These are phyloP conservation scores for Dipodascopsis uninucleata DNA, from an alignment of 805 yeast genomes.

Conservation along the genomic window DNA sequence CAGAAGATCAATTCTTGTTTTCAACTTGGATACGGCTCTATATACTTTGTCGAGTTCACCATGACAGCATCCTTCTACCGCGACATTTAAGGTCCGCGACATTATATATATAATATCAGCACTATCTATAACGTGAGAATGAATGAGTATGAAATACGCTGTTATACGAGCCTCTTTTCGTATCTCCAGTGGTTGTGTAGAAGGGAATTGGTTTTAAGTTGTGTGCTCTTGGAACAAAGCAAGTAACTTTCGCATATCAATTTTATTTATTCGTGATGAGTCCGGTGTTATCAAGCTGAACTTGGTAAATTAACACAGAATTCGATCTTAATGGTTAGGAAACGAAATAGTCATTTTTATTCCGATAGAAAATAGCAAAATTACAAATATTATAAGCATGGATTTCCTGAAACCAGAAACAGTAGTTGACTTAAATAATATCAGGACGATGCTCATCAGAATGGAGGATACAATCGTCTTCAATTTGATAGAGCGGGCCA, in stretches of 20 bases:
- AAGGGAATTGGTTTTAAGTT: too few relatives aligned
- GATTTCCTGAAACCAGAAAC: conserved; percentile 25
- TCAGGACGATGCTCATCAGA: conserved; percentile 76
- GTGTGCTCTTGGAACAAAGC: too few relatives aligned
- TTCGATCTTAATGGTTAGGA: background rate
- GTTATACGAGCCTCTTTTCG: too few relatives aligned
- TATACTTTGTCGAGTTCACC: conserved; percentile 69
- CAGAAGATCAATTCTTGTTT: conserved; percentile 50
- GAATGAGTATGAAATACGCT: too few relatives aligned
- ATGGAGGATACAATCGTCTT: conserved; percentile 97
- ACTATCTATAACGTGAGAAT: too few relatives aligned
- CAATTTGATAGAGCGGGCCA: conserved; percentile 88
- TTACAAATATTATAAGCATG: conserved; percentile 5
- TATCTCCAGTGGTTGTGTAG: too few relatives aligned
- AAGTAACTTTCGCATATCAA: too few relatives aligned
- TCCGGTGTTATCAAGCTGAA: background rate
- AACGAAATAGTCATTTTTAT: too few relatives aligned
- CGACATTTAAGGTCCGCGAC: conserved; percentile 41
- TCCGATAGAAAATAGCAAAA: background rate
- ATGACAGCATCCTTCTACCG: conserved; percentile 88
- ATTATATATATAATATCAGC: background rate
- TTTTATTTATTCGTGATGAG: background rate
- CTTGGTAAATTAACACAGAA: background rate
- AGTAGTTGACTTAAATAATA: conserved; percentile 63
- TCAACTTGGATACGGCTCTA: conserved; percentile 30